A percentile compares a stretch with the other conserved stretches of the same genome.
These are phyloP conservation scores for Porphyra umbilicalis DNA, from an alignment of 31 red algal species.

Conservation along the genomic window DNA sequence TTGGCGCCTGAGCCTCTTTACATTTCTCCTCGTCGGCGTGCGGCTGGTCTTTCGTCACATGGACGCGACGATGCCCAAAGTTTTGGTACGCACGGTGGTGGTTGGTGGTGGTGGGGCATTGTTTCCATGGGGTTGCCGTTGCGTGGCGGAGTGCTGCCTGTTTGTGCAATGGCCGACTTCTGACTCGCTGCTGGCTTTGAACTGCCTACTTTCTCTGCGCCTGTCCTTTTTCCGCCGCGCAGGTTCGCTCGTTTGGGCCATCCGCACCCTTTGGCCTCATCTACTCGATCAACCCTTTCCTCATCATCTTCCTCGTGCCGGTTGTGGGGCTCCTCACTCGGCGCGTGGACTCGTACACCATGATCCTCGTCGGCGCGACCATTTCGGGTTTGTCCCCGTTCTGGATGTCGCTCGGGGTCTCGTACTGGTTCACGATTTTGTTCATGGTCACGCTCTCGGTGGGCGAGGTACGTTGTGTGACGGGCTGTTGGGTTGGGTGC, in stretches of 20 bases:
- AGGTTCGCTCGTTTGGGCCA: slow-evolving; percentile 75
- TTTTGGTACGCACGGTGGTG: slow-evolving; percentile 42
- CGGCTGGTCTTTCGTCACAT: slow-evolving; percentile 89
- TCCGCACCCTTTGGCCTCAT: slow-evolving; percentile 80
- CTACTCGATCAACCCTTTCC: slow-evolving; percentile 89
- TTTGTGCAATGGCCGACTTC: no score
- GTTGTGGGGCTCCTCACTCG: slow-evolving; percentile 51
- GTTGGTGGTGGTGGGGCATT: no score
- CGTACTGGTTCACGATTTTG: slow-evolving; percentile 57
- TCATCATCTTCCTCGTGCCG: slow-evolving; percentile 88
- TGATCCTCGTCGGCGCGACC: slow-evolving; percentile 79
- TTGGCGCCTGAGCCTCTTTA: slow-evolving; percentile 87
- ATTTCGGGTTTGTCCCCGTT: slow-evolving; percentile 69
- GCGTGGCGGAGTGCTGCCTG: no score
- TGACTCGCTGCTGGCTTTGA: no score
- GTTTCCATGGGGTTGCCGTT: no score
- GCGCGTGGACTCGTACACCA: slow-evolving; percentile 56
- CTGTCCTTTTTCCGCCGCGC: no score
- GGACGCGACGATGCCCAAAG: slow-evolving; percentile 89
- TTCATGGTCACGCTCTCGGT: slow-evolving; percentile 84
- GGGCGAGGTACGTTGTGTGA: slow-evolving; percentile 53
- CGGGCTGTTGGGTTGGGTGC: no score
- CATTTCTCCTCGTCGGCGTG: slow-evolving; percentile 75
- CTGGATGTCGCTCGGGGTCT: slow-evolving; percentile 52
- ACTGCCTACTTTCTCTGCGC: no score